Evolutionary conservation across 2,329 filamentous ascomycete genomes (phyloP), one percentile per base, ranked within the genome.

Genomic region (Chaetomiaceae sp.): DNA sequence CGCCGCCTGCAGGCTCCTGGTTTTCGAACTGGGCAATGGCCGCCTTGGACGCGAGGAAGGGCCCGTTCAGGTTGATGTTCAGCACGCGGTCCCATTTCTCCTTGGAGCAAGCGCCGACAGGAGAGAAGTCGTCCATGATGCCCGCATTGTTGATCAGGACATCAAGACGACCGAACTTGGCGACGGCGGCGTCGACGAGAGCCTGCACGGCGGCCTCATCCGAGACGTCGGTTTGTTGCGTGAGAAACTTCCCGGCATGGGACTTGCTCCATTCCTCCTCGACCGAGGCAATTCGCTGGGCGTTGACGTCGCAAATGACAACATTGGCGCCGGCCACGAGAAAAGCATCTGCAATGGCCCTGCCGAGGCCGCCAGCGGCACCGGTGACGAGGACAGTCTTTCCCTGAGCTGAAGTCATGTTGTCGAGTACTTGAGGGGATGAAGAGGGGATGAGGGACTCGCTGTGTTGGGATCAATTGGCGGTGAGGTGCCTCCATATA

Each of bases 61-160:
- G 68, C 0, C 74, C 78, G 6, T 74, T 81, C 29, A 80, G 60
- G 54, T 82, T 82, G 49, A 81, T 63, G 11, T 66, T 68, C 29
- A 83, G 67, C 6, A 81, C 71, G 4, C 64, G 64, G 49, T 80
- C 69, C 76, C 76, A 81, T 2, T 69, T 55, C 1, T 60, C 61
- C 48, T 66, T 65, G 17, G 72, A 65, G 41, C 72, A 59, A 7
- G 67, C 65, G 14, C 71, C 77, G 0, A 72, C 73, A 0, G 75
- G 70, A 35, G 75, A 71, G 53, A 81, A 78, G 22, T 62, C 65
- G 56, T 81, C 78, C 65, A 78, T 74, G 46, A 81, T 67, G 18
- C 72, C 78, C 9, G 76, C 76, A 50, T 76, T 77, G 62, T 79
- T 79, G 56, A 81, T 61, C 5, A 82, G 64, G n/a, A 79, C 65